A percentile compares a stretch with the other conserved stretches of the same genome.
These are phyloP conservation scores for Aechmea fasciata DNA, from an alignment of 176 grass and related monocot genomes.

Conservation along the genomic window DNA sequence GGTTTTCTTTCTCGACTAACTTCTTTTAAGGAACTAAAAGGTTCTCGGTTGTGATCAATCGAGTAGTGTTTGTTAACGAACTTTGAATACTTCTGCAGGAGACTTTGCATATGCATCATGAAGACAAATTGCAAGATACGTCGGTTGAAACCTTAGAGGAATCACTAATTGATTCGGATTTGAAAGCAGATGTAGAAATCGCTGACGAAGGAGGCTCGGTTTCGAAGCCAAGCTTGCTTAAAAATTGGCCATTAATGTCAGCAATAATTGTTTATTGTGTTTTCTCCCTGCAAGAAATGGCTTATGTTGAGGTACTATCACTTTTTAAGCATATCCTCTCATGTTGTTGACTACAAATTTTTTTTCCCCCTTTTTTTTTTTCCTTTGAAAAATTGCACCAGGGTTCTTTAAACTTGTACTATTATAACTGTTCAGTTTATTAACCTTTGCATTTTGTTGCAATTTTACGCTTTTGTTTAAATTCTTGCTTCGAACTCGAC, in stretches of 20 bases:
- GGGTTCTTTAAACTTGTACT: too few relatives aligned
- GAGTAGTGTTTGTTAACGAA: neutral
- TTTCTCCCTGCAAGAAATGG: slow-evolving; percentile 66
- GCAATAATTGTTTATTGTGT: slow-evolving; percentile 53
- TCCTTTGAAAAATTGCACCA: too few relatives aligned
- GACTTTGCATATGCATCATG: slow-evolving; percentile 15
- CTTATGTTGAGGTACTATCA: slow-evolving; percentile 64
- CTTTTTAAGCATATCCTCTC: neutral
- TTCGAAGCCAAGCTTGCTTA: slow-evolving; percentile 34
- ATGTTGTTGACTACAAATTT: neutral
- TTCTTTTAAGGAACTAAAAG: neutral
- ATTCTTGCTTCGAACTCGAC: too few relatives aligned
- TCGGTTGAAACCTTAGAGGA: neutral
- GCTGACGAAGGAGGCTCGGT: slow-evolving; percentile 9
- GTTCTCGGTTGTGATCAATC: neutral
- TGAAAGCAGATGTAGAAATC: neutral
- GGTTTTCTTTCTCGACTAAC: neutral
- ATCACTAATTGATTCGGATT: neutral
- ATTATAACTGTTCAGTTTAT: too few relatives aligned
- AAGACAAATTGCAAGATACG: neutral
- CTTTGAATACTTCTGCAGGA: slow-evolving; percentile 2
- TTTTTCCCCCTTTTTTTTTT: neutral
- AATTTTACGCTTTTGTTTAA: too few relatives aligned
- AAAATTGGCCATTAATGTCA: slow-evolving; percentile 77
- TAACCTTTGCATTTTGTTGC: too few relatives aligned